Conservation (phyloP, 108 stramenopile species). For the Cyclotella cryptica region DNA sequence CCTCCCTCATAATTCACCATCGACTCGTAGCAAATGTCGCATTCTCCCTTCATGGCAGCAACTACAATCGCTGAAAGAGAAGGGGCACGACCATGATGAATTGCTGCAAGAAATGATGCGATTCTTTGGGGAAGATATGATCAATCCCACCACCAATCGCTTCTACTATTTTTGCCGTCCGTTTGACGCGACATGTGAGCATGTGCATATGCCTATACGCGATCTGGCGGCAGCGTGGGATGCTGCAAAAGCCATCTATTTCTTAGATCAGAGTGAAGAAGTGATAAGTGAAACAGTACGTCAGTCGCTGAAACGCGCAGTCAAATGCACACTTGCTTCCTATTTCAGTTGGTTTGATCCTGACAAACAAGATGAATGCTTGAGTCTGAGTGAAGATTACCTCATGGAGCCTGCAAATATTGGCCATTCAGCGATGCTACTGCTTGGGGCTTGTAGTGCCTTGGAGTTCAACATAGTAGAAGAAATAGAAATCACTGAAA, state of each 20-base stretch:
- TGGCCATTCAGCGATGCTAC: conserved; percentile 56
- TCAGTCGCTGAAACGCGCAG: conserved; percentile 19
- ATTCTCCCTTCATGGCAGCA: neutral
- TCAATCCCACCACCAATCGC: conserved; percentile 29
- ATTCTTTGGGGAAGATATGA: conserved; percentile 35
- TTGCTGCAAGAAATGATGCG: conserved; percentile 24
- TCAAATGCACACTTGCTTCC: conserved; percentile 24
- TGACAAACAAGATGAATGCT: neutral
- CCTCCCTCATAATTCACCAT: neutral
- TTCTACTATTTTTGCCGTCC: conserved; percentile 46
- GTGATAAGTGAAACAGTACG: neutral
- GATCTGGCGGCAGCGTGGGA: conserved; percentile 64
- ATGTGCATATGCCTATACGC: conserved; percentile 52
- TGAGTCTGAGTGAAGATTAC: conserved; percentile 12
- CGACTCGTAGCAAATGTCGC: neutral
- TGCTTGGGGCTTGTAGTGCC: conserved; percentile 31
- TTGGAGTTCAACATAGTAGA: conserved; percentile 15
- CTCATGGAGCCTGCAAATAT: conserved; percentile 51
- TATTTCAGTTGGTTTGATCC: conserved; percentile 23
- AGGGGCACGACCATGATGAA: neutral
- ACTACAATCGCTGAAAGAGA: neutral
- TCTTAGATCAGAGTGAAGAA: conserved; percentile 9
- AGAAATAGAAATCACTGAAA: neutral
- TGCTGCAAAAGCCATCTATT: conserved; percentile 47
- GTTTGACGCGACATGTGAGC: conserved; percentile 15